Conservation (phyloP, 2,329 filamentous ascomycete species). For the Calonectria crousiana region DNA sequence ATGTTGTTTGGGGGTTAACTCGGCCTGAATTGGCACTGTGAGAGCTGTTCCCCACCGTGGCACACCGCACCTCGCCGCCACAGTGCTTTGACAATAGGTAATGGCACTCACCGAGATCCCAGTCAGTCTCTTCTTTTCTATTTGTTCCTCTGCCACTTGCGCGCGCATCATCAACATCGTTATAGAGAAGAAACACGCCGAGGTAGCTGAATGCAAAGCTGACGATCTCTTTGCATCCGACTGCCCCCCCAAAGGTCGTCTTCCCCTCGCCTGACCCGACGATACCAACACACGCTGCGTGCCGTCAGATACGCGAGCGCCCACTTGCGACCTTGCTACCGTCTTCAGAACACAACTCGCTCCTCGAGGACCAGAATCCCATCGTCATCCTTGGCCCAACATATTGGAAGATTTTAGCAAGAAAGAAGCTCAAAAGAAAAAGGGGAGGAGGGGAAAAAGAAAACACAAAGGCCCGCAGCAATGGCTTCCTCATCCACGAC, state of each 20-base stretch:
- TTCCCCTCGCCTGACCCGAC: slow-evolving; percentile 4
- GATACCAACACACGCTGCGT: slow-evolving; percentile 16
- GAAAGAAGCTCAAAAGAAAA: background rate
- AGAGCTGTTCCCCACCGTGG: background rate
- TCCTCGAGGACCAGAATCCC: background rate
- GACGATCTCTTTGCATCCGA: slow-evolving; percentile 30
- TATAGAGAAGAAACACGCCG: slow-evolving; percentile 21
- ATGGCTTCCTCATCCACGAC: slow-evolving; percentile 49
- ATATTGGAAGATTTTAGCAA: background rate
- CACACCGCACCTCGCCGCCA: background rate
- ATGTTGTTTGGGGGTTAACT: slow-evolving; percentile 12
- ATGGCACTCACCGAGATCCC: slow-evolving; percentile 29
- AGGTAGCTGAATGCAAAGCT: slow-evolving; percentile 36
- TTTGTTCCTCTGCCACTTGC: slow-evolving; percentile 15
- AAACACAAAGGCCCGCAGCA: slow-evolving; percentile 26
- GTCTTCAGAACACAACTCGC: background rate
- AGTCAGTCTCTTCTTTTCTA: background rate
- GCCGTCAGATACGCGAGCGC: slow-evolving; percentile 1
- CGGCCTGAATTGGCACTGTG: slow-evolving; percentile 29
- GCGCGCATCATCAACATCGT: slow-evolving; percentile 34
- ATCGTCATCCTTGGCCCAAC: background rate
- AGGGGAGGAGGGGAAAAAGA: background rate
- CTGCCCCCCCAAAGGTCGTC: slow-evolving; percentile 27
- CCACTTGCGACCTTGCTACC: background rate
- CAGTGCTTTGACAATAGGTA: slow-evolving; percentile 27